phyloP scores from a whole-genome alignment of 331 rosid genomes.

The Telfairia occidentalis region DNA sequence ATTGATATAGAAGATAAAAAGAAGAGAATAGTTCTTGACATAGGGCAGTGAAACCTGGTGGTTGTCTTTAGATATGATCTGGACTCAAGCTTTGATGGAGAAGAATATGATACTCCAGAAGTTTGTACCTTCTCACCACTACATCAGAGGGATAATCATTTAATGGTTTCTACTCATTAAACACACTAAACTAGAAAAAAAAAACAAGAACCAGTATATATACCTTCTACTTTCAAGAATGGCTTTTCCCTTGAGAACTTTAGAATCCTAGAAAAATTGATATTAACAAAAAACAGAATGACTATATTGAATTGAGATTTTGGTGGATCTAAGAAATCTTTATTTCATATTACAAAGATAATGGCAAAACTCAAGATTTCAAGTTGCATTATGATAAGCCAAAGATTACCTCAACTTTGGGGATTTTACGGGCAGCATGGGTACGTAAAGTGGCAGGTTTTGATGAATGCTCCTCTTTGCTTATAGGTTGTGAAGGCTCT shows the following conservation, averaged over 20 bases:
- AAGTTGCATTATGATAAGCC: not conserved
- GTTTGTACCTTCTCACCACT: conserved; percentile 23
- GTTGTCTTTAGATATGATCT: conserved; percentile 25
- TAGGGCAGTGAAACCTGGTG: conserved; percentile 35
- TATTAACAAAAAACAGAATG: not conserved
- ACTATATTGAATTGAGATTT: not conserved
- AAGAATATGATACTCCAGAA: conserved; percentile 22
- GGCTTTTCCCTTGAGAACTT: conserved; percentile 21
- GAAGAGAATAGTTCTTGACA: conserved; percentile 5
- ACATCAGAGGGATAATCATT: conserved; percentile 3
- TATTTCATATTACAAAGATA: not conserved
- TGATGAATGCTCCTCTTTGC: conserved; percentile 19
- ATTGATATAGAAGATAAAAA: not conserved
- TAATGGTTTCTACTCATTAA: conserved; percentile 17
- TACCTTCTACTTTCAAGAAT: conserved; percentile 36
- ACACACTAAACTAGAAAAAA: conserved; percentile 1
- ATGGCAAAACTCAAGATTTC: not conserved
- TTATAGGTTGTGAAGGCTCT: conserved; percentile 29
- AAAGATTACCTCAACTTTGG: conserved; percentile 37
- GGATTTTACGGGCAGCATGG: conserved; percentile 14
- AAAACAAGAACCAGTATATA: conserved; percentile 9
- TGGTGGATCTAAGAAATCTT: not conserved
- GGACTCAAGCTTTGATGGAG: conserved; percentile 24
- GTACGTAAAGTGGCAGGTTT: conserved; percentile 19
- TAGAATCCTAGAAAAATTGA: conserved; percentile 34